These are phyloP conservation scores for Alnus glutinosa DNA, from an alignment of 306 rosid genomes.

Conservation along the genomic window DNA sequence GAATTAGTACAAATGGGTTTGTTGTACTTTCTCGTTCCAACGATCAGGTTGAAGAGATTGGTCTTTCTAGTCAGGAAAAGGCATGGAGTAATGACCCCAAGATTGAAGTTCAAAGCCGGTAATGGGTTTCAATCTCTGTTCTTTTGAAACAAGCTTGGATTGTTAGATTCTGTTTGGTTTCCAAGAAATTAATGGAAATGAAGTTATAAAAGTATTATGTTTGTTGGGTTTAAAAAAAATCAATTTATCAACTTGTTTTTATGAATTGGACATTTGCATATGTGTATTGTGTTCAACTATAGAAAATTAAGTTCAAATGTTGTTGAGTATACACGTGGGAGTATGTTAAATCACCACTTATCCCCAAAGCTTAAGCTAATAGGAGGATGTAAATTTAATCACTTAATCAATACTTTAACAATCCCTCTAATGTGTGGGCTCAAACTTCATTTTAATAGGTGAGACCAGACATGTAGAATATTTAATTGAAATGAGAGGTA, in stretches of 20 bases:
- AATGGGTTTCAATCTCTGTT: conserved; percentile 13
- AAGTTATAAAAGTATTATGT: background rate
- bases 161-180: background rate
- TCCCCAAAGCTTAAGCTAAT: no score
- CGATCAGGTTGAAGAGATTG: conserved; percentile 30
- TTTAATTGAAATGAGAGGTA: no score
- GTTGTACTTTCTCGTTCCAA: conserved; percentile 36
- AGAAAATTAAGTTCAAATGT: no score
- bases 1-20: conserved; percentile 26
- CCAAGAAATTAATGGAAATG: background rate
- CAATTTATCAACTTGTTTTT: background rate
- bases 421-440: no score
- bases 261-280: background rate
- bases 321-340: no score
- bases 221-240: background rate
- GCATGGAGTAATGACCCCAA: conserved; percentile 28
- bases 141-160: background rate
- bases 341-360: no score
- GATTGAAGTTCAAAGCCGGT: conserved; percentile 62
- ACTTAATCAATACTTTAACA: no score
- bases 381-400: no score
- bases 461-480: no score
- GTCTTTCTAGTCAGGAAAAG: conserved; percentile 20
- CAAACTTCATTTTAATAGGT: no score
- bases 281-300: background rate